These are phyloP conservation scores for Calonectria naviculata DNA, from an alignment of 2,329 filamentous ascomycete genomes.

Conservation along the genomic window DNA sequence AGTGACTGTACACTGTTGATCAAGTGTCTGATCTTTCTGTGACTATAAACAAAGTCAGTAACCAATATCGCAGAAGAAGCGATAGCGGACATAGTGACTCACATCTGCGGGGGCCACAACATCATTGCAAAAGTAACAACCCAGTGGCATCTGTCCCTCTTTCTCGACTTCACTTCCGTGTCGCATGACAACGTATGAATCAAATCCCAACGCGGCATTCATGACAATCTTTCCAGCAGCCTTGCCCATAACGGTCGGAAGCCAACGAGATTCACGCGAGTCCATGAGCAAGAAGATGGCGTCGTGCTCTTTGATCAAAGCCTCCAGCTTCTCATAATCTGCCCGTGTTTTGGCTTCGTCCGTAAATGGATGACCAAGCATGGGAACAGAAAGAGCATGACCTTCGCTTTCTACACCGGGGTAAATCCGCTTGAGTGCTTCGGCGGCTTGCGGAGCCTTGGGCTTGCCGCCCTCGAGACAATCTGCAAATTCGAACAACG, in stretches of 20 bases:
- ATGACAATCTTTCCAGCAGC: conserved; percentile 93
- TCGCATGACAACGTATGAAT: conserved; percentile 97
- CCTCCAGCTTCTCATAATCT: conserved; percentile 81
- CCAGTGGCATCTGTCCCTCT: conserved; percentile 74
- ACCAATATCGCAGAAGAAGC: neutral
- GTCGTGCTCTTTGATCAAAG: conserved; percentile 86
- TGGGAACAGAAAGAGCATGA: conserved; percentile 87
- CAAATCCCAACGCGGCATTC: conserved; percentile 96
- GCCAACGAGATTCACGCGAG: conserved; percentile 92
- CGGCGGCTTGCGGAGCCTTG: conserved; percentile 85
- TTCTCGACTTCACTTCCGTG: conserved; percentile 77
- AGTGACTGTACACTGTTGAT: conserved; percentile 98
- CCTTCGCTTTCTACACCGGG: conserved; percentile 88
- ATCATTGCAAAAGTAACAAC: conserved; percentile 99
- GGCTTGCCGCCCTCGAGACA: conserved; percentile 85
- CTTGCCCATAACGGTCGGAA: conserved; percentile 97
- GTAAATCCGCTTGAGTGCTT: conserved; percentile 86
- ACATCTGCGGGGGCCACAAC: conserved; percentile 95
- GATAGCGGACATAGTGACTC: conserved; percentile 52
- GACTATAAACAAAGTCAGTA: conserved; percentile 65
- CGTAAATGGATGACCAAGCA: conserved; percentile 90
- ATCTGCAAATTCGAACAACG: conserved; percentile 90
- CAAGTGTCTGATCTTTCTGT: conserved; percentile 92
- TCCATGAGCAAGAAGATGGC: conserved; percentile 98
- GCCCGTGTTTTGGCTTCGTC: conserved; percentile 76